These are phyloP conservation scores for Ophiognomonia clavigignenti-juglandacearum DNA, from an alignment of 2,329 filamentous ascomycete genomes.

Conservation along the genomic window DNA sequence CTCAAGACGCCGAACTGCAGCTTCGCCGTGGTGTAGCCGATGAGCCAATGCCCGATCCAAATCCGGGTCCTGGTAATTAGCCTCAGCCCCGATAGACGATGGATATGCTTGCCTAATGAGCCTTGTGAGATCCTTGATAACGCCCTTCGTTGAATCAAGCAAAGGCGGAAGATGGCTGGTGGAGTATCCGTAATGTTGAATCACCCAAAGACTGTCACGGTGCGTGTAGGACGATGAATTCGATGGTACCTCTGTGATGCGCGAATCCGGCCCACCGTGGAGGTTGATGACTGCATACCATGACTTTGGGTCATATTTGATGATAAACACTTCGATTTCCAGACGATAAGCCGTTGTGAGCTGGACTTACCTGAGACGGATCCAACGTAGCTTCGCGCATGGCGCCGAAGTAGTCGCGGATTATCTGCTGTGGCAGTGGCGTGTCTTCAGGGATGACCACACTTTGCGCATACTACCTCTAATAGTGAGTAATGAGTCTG, in stretches of 20 bases:
- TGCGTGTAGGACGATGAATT: conserved; percentile 33
- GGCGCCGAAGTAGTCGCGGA: conserved; percentile 1
- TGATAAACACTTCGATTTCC: neutral
- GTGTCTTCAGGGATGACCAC: conserved; percentile 2
- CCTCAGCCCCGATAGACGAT: neutral
- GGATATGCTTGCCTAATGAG: neutral
- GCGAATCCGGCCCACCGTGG: conserved; percentile 35
- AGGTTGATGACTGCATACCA: conserved; percentile 39
- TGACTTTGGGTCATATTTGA: neutral
- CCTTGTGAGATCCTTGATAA: neutral
- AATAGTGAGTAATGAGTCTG: neutral
- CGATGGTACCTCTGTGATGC: conserved; percentile 24
- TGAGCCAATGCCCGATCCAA: conserved; percentile 3
- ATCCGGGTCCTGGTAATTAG: conserved; percentile 4
- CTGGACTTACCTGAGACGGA: neutral
- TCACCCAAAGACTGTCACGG: conserved; percentile 42
- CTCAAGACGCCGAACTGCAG: neutral
- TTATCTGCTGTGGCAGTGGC: neutral
- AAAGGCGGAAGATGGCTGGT: conserved; percentile 3
- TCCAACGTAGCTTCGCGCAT: neutral
- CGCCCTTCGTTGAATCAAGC: conserved; percentile 4
- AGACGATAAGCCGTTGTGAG: too few species aligned
- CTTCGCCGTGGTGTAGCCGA: neutral
- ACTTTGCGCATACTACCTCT: conserved; percentile 6
- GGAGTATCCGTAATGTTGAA: conserved; percentile 37